Evolutionary conservation across 2,329 filamentous ascomycete genomes (phyloP).

Genomic region (Blastomyces gilchristii): DNA sequence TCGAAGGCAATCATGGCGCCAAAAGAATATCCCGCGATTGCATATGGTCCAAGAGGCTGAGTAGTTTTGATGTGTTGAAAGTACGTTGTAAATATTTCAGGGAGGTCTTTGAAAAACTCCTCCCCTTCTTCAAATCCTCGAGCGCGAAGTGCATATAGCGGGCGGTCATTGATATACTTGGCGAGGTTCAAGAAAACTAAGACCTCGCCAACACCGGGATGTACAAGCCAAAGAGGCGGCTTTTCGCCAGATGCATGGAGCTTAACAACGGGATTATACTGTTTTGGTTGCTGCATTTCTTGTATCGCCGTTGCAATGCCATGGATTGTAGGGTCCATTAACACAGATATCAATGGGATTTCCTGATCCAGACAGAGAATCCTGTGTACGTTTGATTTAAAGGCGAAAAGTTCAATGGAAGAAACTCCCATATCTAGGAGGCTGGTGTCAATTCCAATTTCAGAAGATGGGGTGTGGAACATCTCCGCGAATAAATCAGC

Average conservation of each 20-base stretch:
- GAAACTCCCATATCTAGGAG: conserved; percentile 29
- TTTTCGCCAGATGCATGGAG: conserved; percentile 21
- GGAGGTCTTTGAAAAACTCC: conserved; percentile 28
- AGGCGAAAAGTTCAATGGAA: conserved; percentile 35
- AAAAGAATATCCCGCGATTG: conserved; percentile 44
- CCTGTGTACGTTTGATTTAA: conserved; percentile 30
- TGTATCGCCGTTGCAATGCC: conserved; percentile 22
- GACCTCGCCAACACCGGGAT: conserved; percentile 33
- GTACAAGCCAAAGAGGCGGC: conserved; percentile 27
- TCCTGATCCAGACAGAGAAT: conserved; percentile 20
- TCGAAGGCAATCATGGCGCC: conserved; percentile 45
- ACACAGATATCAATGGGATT: conserved; percentile 31
- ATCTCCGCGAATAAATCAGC: conserved; percentile 2
- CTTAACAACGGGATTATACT: conserved; percentile 26
- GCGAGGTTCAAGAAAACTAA: conserved; percentile 30
- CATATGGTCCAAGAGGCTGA: conserved; percentile 44
- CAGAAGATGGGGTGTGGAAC: conserved; percentile 3
- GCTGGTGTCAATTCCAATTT: conserved; percentile 19
- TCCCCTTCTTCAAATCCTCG: conserved; percentile 36
- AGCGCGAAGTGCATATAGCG: conserved; percentile 40
- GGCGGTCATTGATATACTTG: conserved; percentile 30
- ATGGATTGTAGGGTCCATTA: conserved; percentile 26
- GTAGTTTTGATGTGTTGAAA: conserved; percentile 28
- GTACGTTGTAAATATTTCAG: conserved; percentile 36
- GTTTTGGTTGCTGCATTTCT: conserved; percentile 9